A percentile compares a stretch with the other conserved stretches of the same genome.
phyloP scores from a whole-genome alignment of 176 grass and related monocot genomes.

The Eleusine coracana region DNA sequence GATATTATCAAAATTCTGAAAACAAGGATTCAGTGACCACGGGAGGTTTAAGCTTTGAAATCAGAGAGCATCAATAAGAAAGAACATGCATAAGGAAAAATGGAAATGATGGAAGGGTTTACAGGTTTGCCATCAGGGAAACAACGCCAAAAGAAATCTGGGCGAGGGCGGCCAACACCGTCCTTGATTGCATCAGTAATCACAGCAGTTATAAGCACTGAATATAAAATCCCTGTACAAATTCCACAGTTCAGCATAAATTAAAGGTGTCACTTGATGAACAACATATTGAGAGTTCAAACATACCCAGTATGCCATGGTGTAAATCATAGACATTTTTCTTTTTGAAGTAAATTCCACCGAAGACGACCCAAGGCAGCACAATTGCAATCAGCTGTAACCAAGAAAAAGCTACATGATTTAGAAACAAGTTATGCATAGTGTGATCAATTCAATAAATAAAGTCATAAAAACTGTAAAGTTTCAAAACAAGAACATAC shows the following conservation, averaged over 20 bases:
- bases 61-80: background rate
- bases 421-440: background rate
- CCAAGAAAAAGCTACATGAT: constrained; percentile 15
- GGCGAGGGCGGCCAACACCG: constrained; percentile 69
- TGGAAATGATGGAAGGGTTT: background rate
- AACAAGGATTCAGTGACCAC: background rate
- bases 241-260: constrained; percentile 15
- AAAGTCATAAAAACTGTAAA: constrained; percentile 15
- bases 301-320: constrained; percentile 71
- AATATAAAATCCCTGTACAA: constrained; percentile 60
- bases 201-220: constrained; percentile 69
- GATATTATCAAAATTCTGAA: constrained; percentile 57
- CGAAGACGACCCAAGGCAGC: constrained; percentile 47
- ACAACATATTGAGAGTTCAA: background rate
- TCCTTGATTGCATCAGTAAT: constrained; percentile 83
- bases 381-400: constrained; percentile 59
- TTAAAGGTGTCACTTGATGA: background rate
- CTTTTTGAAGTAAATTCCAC: constrained; percentile 64
- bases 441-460: constrained; percentile 8
- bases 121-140: constrained; percentile 74
- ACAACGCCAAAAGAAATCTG: constrained; percentile 86
- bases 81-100: constrained; percentile 8
- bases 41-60: background rate
- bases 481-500: constrained; percentile 35
- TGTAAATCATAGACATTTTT: constrained; percentile 82